Conservation (phyloP, 2,329 filamentous ascomycete species). For the Lasiodiplodia gonubiensis region DNA sequence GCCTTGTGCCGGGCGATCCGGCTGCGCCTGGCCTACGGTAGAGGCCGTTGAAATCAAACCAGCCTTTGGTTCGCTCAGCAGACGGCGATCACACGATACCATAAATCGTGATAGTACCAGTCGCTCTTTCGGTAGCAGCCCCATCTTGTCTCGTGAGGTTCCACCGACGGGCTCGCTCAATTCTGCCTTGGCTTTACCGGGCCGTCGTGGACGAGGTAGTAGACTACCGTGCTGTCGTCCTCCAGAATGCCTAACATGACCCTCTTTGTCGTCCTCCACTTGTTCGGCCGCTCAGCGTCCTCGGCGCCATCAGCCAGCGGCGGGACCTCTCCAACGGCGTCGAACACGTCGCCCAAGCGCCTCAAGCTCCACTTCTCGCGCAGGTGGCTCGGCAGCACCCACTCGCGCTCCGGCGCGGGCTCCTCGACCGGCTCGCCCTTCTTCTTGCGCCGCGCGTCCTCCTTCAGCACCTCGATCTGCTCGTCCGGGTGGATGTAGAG, state of each 20-base stretch:
- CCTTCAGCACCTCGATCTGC: slow-evolving; percentile 73
- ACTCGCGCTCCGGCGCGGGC: slow-evolving; percentile 63
- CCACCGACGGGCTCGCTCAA: slow-evolving; percentile 44
- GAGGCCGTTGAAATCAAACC: neutral
- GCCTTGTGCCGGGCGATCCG: neutral
- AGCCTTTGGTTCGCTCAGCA: neutral
- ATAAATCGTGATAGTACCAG: neutral
- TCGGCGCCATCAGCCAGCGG: slow-evolving; percentile 38
- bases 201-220: slow-evolving; percentile 86
- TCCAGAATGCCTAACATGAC: slow-evolving; percentile 76
- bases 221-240: slow-evolving; percentile 81
- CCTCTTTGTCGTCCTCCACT: slow-evolving; percentile 64
- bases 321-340: slow-evolving; percentile 56
- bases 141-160: neutral
- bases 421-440: slow-evolving; percentile 22
- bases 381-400: slow-evolving; percentile 76
- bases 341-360: slow-evolving; percentile 72
- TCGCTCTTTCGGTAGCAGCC: neutral
- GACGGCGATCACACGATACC: neutral
- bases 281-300: slow-evolving; percentile 46
- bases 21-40: neutral
- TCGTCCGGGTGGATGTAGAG: slow-evolving; percentile 84
- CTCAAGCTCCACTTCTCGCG: slow-evolving; percentile 74
- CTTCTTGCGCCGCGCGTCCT: slow-evolving; percentile 56
- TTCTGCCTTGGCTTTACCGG: slow-evolving; percentile 86